Evolutionary conservation across 1,284 basidiomycete species (phyloP).

Genomic region (Ustilago hordei): DNA sequence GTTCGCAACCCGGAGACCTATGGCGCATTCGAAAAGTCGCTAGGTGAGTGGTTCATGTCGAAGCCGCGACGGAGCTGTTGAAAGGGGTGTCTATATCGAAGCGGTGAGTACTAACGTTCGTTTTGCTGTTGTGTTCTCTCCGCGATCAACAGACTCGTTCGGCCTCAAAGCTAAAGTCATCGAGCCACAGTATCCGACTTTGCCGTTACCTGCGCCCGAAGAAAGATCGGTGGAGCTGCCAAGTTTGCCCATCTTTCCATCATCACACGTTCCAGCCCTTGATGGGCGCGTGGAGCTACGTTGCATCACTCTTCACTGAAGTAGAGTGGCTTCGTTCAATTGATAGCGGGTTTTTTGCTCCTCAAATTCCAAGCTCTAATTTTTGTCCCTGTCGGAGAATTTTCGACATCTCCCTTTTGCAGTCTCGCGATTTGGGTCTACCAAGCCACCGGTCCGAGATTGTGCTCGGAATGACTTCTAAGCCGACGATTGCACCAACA

Average conservation of each 20-base stretch:
- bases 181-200: conserved; percentile 11
- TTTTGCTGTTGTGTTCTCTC: background rate
- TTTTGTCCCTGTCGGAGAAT: conserved; percentile 10
- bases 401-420: background rate
- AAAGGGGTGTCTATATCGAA: background rate
- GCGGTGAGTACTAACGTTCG: background rate
- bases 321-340: conserved; percentile 1
- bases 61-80: background rate
- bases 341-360: conserved; percentile 5
- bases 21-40: conserved; percentile 29
- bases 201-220: conserved; percentile 2
- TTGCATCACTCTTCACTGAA: conserved; percentile 20
- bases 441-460: background rate
- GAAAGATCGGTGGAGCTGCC: conserved; percentile 6
- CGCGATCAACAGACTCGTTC: conserved; percentile 7
- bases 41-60: conserved; percentile 22
- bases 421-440: background rate
- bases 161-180: conserved; percentile 13
- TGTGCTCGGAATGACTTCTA: background rate
- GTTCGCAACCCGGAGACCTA: conserved; percentile 48
- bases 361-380: conserved; percentile 3
- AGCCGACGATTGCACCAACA: background rate
- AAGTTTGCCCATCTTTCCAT: conserved; percentile 29
- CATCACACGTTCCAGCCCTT: conserved; percentile 28
- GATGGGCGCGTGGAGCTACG: conserved; percentile 45